Conservation (phyloP, 2,329 filamentous ascomycete genomes). For the Nannizzia gypsea region DNA sequence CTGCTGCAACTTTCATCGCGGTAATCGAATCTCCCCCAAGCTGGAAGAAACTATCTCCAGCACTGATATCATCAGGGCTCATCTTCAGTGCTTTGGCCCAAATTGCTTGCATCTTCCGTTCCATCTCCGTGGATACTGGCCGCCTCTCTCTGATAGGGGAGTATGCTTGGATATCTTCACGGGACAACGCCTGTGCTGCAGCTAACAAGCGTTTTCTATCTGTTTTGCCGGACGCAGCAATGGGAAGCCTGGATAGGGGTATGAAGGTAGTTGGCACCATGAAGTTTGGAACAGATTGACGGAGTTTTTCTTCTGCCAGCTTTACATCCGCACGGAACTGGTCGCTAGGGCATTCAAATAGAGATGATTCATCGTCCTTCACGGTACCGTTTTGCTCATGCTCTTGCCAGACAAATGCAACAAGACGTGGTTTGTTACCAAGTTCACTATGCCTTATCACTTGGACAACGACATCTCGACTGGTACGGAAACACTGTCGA, state of each 20-base stretch:
- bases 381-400: background rate
- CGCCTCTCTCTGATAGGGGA: background rate
- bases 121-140: slow-evolving; percentile 4
- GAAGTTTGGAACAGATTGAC: slow-evolving; percentile 17
- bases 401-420: slow-evolving; percentile 12
- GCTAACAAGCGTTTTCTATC: slow-evolving; percentile 21
- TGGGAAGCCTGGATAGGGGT: slow-evolving; percentile 15
- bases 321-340: background rate
- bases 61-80: slow-evolving; percentile 6
- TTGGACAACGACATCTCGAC: slow-evolving; percentile 1
- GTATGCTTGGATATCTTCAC: background rate
- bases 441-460: slow-evolving; percentile 7
- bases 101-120: slow-evolving; percentile 9
- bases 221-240: slow-evolving; percentile 27
- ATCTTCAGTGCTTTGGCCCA: slow-evolving; percentile 10
- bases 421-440: background rate
- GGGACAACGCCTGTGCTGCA: slow-evolving; percentile 12
- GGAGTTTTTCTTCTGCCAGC: slow-evolving; percentile 1
- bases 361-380: background rate
- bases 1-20: slow-evolving; percentile 5
- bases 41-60: slow-evolving; percentile 5
- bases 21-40: slow-evolving; percentile 8
- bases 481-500: slow-evolving; percentile 8
- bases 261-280: slow-evolving; percentile 9
- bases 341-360: background rate